Conservation (phyloP, 1,284 basidiomycete genomes). For the Marasmius oreades region DNA sequence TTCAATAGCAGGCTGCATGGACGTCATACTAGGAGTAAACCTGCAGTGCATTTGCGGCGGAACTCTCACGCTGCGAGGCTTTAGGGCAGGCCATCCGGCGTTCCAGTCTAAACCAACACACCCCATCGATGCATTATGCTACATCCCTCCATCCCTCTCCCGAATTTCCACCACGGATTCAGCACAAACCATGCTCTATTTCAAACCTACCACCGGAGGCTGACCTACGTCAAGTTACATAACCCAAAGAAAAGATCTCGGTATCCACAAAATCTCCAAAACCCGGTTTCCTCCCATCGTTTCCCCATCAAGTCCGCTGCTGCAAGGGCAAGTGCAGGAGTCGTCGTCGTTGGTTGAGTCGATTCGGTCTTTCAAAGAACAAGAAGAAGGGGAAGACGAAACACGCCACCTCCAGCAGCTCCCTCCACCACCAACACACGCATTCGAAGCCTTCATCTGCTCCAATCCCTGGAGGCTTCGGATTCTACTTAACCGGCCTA, state of each 20-base stretch:
- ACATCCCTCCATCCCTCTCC: slow-evolving; percentile 23
- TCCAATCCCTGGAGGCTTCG: slow-evolving; percentile 51
- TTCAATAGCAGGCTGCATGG: no score
- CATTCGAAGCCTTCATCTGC: slow-evolving; percentile 58
- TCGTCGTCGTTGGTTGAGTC: not conserved
- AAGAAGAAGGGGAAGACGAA: no score
- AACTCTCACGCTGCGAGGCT: no score
- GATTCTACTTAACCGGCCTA: slow-evolving; percentile 56
- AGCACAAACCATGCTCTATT: slow-evolving; percentile 18
- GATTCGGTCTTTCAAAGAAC: no score
- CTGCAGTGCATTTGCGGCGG: no score
- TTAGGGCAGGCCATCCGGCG: no score
- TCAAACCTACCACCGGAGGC: not conserved
- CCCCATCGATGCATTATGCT: not conserved
- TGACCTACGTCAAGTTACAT: slow-evolving; percentile 23
- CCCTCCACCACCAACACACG: slow-evolving; percentile 25
- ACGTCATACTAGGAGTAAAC: no score
- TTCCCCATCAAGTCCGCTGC: slow-evolving; percentile 25
- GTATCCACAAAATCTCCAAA: slow-evolving; percentile 43
- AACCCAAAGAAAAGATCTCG: slow-evolving; percentile 38
- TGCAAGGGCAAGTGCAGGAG: slow-evolving; percentile 3
- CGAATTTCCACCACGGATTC: slow-evolving; percentile 27
- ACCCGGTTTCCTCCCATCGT: slow-evolving; percentile 38
- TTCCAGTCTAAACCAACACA: not conserved
- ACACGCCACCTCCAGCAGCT: not conserved